Conservation (phyloP, 179 eudicot genomes). For the Actinidia chinensis region DNA sequence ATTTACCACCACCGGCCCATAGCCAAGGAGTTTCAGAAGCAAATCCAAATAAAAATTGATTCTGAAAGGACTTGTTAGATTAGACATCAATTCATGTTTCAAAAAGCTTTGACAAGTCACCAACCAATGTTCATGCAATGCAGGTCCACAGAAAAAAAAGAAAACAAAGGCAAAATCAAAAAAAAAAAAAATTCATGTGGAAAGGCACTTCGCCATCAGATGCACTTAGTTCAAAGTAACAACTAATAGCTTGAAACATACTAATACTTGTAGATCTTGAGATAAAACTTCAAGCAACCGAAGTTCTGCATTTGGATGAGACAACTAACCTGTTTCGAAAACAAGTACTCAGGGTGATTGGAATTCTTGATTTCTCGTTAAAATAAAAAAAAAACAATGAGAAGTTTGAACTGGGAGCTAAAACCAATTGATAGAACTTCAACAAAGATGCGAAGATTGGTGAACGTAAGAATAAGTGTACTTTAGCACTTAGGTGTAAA, state of each 20-base stretch:
- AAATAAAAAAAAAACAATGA: too few species aligned
- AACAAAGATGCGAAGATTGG: background rate
- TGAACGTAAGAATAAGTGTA: background rate
- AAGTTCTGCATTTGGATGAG: slow-evolving; percentile 82
- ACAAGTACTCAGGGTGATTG: background rate
- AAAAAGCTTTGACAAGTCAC: background rate
- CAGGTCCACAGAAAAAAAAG: too few species aligned
- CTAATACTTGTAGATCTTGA: slow-evolving; percentile 83
- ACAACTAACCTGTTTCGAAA: slow-evolving; percentile 62
- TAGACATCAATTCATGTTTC: too few species aligned
- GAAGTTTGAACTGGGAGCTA: too few species aligned
- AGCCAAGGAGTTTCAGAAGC: background rate
- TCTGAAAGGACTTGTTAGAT: background rate
- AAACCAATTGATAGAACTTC: too few species aligned
- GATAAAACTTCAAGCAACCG: slow-evolving; percentile 93
- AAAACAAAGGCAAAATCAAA: too few species aligned
- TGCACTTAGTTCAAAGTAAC: background rate
- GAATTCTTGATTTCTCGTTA: slow-evolving; percentile 12
- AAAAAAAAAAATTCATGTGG: background rate
- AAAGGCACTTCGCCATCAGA: background rate
- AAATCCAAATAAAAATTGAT: background rate
- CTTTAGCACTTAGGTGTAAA: background rate
- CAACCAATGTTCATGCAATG: background rate
- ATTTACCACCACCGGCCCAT: too few species aligned
- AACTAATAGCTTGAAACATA: background rate